These are phyloP conservation scores for Acanthamoeba royreba DNA, from an alignment of 208 protist species.

Conservation along the genomic window DNA sequence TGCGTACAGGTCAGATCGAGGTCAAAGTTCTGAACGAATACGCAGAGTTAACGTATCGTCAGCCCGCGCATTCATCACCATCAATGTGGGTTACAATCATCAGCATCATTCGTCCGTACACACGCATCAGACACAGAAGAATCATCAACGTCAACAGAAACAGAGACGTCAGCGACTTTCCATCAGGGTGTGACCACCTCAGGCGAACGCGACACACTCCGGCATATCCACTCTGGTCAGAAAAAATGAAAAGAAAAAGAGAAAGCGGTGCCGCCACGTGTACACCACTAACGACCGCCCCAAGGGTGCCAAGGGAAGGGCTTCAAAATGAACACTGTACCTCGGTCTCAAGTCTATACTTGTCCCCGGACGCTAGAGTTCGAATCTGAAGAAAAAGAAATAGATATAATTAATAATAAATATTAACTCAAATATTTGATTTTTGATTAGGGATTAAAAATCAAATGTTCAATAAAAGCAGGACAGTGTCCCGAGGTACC, in stretches of 20 bases:
- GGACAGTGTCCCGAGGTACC: background rate
- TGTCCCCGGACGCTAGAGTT: constrained; percentile 27
- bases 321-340: background rate
- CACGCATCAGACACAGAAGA: too few species aligned
- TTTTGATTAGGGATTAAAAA: background rate
- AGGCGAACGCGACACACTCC: too few species aligned
- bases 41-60: too few species aligned
- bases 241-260: background rate
- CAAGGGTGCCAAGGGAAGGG: background rate
- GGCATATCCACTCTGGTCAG: too few species aligned
- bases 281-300: background rate
- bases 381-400: background rate
- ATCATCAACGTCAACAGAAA: too few species aligned
- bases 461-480: background rate
- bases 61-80: too few species aligned
- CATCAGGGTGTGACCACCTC: too few species aligned
- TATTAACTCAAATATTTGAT: background rate
- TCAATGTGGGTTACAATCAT: too few species aligned
- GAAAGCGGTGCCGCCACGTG: background rate
- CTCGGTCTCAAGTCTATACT: background rate
- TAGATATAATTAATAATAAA: background rate
- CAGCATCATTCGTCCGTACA: too few species aligned
- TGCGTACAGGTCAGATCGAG: constrained; percentile 31
- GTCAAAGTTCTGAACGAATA: constrained; percentile 36
- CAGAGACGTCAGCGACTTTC: too few species aligned